Evolutionary conservation across 2,329 filamentous ascomycete species (phyloP), one percentile per base, ranked within the genome.

Genomic region (Sporothrix protearum): DNA sequence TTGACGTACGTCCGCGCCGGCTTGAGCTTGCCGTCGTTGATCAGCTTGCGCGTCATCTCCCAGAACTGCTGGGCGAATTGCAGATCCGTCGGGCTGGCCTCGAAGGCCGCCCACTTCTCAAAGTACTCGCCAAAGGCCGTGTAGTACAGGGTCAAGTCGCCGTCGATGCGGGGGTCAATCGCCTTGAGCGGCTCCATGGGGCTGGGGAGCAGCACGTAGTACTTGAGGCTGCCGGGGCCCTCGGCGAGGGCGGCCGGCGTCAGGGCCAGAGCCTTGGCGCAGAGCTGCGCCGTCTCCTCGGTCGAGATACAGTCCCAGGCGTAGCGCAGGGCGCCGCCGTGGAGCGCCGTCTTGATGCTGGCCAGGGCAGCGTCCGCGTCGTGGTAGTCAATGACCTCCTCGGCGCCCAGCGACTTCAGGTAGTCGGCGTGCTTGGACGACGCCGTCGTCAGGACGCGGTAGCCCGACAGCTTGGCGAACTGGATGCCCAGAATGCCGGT

Each of bases 401-500:
- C 81, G 6, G 85, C 85, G 25, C 85, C 85, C 8, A 82, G 80
- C 0, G 76, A 77, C 70, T 78, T 77, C 33, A 83, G 79, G 7
- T 82, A 79, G 1, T 78, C 80, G 55, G 79, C 78, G 75, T 84
- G 84, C 28, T 73, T 73, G 1, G 78, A 76, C 28, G 83, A 83
- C 8, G 79, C 75, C 0, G 82, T 83, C 0, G 82, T 76, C 16
- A 82, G 76, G 10, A 84, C 81, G 16, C 73, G 77, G 45, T 80
- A 79, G 5, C 81, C 82, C 7, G 81, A 81, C n/a, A 79, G 76
- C 73, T 81, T 81, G 70, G 82, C 82, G 73, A 76, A 82, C 75
- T 84, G 82, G 73, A 85, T 82, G 5, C 78, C 83, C 70, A 86
- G 84, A 59, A 87, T 84, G 77, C 84, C 85, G 0, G 87, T 87